Conservation (phyloP, 1,139 yeast genomes). For the Maudiozyma humilis region DNA sequence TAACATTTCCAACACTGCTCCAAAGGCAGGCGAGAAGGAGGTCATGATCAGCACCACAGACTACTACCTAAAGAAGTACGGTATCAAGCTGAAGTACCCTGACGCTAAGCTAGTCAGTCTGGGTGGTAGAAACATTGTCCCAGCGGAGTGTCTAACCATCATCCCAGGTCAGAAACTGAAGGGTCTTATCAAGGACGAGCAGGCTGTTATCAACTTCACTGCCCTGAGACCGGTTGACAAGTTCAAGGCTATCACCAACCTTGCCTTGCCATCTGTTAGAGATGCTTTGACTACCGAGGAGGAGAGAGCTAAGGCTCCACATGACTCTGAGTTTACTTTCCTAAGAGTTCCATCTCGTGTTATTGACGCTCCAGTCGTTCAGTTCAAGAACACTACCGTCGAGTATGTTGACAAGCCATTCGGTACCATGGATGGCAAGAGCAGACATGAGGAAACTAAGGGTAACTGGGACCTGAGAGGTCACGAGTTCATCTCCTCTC, state of each 20-base stretch:
- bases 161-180: slow-evolving; percentile 21
- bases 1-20: slow-evolving; percentile 8
- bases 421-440: slow-evolving; percentile 9
- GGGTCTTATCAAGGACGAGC: slow-evolving; percentile 14
- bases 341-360: slow-evolving; percentile 19
- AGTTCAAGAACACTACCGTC: slow-evolving; percentile 11
- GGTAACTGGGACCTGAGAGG: slow-evolving; percentile 18
- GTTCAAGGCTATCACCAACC: slow-evolving; percentile 14
- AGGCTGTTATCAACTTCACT: slow-evolving; percentile 15
- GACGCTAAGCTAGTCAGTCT: slow-evolving; percentile 15
- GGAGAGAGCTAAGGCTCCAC: slow-evolving; percentile 8
- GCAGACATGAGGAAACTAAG: slow-evolving; percentile 13
- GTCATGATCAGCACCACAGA: slow-evolving; percentile 11
- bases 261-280: slow-evolving; percentile 17
- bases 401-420: slow-evolving; percentile 13
- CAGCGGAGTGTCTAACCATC: slow-evolving; percentile 19
- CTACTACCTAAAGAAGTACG: slow-evolving; percentile 15
- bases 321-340: slow-evolving; percentile 11
- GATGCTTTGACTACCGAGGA: slow-evolving; percentile 12
- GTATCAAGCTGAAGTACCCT: slow-evolving; percentile 17
- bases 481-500: slow-evolving; percentile 13
- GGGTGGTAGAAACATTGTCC: slow-evolving; percentile 18
- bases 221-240: slow-evolving; percentile 20
- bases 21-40: slow-evolving; percentile 11
- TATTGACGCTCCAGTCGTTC: slow-evolving; percentile 19